A percentile compares a stretch with the other conserved stretches of the same genome.
These are phyloP conservation scores for Trichoderma citrinoviride DNA, from an alignment of 2,329 filamentous ascomycete species.

Conservation along the genomic window DNA sequence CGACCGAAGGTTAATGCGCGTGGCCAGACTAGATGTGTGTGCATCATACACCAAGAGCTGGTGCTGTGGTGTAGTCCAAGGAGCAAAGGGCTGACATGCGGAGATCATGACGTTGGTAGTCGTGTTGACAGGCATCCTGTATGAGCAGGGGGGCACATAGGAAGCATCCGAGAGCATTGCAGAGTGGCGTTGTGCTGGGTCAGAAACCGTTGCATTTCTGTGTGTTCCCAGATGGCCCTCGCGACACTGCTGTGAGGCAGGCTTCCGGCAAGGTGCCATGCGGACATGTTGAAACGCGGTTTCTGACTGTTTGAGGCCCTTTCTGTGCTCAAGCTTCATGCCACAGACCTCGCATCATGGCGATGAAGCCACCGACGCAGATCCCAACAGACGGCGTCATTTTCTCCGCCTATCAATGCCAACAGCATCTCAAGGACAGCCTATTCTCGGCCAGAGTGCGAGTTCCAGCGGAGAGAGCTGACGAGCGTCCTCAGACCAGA, in stretches of 20 bases:
- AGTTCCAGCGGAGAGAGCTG: slow-evolving; percentile 65
- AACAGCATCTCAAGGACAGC: slow-evolving; percentile 38
- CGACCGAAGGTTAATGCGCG: slow-evolving; percentile 55
- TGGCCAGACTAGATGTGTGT: slow-evolving; percentile 49
- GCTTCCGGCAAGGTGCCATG: slow-evolving; percentile 47
- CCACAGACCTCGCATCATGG: slow-evolving; percentile 22
- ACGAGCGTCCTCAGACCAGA: slow-evolving; percentile 72
- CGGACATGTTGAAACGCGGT: slow-evolving; percentile 37
- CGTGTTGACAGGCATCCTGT: not conserved
- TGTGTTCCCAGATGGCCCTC: slow-evolving; percentile 44
- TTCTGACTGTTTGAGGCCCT: slow-evolving; percentile 50
- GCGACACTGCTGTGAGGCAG: slow-evolving; percentile 33
- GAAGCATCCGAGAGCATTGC: slow-evolving; percentile 45
- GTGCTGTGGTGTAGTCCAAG: slow-evolving; percentile 43
- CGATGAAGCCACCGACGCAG: not conserved
- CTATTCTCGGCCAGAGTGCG: slow-evolving; percentile 51
- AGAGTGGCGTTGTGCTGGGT: slow-evolving; percentile 40
- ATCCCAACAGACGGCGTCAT: slow-evolving; percentile 26
- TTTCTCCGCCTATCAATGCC: slow-evolving; percentile 22
- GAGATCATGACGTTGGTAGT: slow-evolving; percentile 7
- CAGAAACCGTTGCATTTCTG: slow-evolving; percentile 41
- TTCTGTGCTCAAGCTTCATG: slow-evolving; percentile 45
- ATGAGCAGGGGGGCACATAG: slow-evolving; percentile 21
- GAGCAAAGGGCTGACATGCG: slow-evolving; percentile 34
- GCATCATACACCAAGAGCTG: slow-evolving; percentile 46